Evolutionary conservation across 805 yeast genomes (phyloP), one percentile per base, ranked within the genome.

Genomic region (Wickerhamomyces mucosus): DNA sequence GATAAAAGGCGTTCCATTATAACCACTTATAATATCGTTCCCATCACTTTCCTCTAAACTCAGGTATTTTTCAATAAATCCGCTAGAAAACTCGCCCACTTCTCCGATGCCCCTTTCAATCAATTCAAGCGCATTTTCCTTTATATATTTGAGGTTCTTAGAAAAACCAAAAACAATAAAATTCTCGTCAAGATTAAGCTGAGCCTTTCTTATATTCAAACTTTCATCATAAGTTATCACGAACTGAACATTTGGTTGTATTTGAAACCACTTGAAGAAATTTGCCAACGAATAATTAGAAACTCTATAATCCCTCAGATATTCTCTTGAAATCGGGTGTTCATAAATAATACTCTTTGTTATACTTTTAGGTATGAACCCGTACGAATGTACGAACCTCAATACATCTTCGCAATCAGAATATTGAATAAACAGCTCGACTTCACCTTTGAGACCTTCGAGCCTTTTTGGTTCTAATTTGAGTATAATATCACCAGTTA

Each of bases 401-500:
- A 54, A 48, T 15, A 64, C 33, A 34, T 69, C 72, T 35, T 65
- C 72, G 4, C 45, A 36, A n/a, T 58, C 59, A 4, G 64, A 50
- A 37, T 70, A 70, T 31, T 63, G 53, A 19, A 70, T 69, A 27
- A 59, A 63, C 1, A 69, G 40, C 38, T 70, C 72, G 18, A 49
- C 23, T 12, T 39, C 41, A 4, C 26, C 34, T 11, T 19, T n/a
- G 10, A 18, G 1, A 4, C 33, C 22, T 15, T 26, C 21, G 3
- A 41, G 12, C 14, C 31, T 37, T 8, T 38, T 35, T 7, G 38
- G 39, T 13, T 32, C 15, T 8, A 56, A 39, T 10, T 53, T 50
- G 28, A 75, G 51, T 0, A 73, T 19, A 5, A 72, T 53, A 30
- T 72, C 77, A 5, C 55, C 45, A 5, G 54, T 62, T 0, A 28